phyloP scores from a whole-genome alignment of 331 rosid genomes.

The Quercus phellos region DNA sequence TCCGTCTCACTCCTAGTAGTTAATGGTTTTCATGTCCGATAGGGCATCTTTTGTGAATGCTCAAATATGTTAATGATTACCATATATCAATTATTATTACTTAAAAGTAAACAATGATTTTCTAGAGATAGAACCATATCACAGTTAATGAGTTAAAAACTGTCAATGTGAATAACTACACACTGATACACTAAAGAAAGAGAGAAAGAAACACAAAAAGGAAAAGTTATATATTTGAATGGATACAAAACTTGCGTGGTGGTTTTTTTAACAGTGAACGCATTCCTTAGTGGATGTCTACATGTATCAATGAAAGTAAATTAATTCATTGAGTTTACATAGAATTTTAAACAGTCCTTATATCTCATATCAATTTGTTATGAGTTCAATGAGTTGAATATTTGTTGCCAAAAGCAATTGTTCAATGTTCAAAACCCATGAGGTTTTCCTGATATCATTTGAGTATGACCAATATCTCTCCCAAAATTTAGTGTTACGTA shows the following conservation, averaged over 20 bases:
- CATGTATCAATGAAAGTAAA: background rate
- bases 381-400: background rate
- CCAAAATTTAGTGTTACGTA: background rate
- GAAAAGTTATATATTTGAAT: background rate
- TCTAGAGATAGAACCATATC: background rate
- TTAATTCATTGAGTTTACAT: background rate
- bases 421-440: background rate
- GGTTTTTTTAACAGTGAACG: constrained; percentile 1
- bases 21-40: constrained; percentile 17
- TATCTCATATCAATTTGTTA: background rate
- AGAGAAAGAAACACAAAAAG: background rate
- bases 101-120: background rate
- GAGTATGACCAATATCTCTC: background rate
- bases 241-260: background rate
- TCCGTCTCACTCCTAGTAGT: constrained; percentile 18
- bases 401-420: background rate
- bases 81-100: background rate
- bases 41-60: background rate
- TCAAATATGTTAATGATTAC: background rate
- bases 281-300: background rate
- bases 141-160: background rate
- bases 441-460: background rate
- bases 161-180: background rate
- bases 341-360: no score
- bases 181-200: background rate